Conservation (phyloP, 305 asterid species). For the Rubia occidens region DNA sequence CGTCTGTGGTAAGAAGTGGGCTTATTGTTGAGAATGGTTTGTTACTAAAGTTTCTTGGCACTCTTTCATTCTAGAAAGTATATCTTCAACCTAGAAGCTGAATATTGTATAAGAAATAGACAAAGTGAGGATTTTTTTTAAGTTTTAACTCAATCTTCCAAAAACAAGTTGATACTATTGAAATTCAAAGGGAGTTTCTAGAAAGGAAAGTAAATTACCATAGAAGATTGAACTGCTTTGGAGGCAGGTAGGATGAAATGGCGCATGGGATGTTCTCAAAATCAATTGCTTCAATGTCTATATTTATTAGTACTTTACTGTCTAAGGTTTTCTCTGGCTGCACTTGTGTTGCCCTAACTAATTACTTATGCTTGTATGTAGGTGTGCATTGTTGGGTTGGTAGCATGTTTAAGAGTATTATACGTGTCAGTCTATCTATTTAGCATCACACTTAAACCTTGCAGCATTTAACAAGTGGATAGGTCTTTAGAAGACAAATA, state of each 20-base stretch:
- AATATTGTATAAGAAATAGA: background rate
- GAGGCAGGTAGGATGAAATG: background rate
- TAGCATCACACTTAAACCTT: background rate
- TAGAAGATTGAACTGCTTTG: background rate
- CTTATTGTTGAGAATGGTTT: background rate
- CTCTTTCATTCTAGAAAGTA: background rate
- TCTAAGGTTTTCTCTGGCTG: background rate
- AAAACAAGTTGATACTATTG: background rate
- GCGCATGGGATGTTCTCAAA: background rate
- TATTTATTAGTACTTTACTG: background rate
- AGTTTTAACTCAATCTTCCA: background rate
- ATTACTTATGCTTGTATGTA: background rate
- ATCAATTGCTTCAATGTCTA: background rate
- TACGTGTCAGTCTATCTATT: background rate
- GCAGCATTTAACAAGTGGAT: background rate
- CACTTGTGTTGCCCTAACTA: background rate
- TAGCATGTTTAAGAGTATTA: background rate
- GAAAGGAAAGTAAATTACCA: background rate
- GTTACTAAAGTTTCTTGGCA: background rate
- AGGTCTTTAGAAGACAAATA: background rate
- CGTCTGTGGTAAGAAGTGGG: conserved; percentile 60
- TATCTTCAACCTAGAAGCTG: background rate
- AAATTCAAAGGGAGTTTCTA: background rate
- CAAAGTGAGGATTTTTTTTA: background rate
- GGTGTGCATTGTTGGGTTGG: too few species aligned